Percentiles rank a stretch among this genome's conserved stretches.
Evolutionary conservation across 352 stramenopile genomes (phyloP).

Genomic region (Globisporangium recalcitrans): DNA sequence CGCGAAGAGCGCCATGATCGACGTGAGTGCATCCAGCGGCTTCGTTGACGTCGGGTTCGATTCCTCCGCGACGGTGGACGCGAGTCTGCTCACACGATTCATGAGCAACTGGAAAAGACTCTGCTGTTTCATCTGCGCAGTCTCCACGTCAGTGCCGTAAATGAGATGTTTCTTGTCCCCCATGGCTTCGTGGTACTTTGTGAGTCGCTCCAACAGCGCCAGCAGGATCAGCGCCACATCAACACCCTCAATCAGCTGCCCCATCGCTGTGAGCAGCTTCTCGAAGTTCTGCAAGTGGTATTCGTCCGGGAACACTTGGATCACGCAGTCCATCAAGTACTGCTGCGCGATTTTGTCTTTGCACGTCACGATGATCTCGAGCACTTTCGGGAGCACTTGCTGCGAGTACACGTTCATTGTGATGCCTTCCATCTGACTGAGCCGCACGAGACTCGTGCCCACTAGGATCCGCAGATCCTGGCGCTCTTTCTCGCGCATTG

Average conservation of each 20-base stretch:
- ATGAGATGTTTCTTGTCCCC: conserved; percentile 21
- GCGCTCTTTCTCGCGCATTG: conserved; percentile 72
- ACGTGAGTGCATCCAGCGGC: conserved; percentile 8
- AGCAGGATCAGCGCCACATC: conserved; percentile 90
- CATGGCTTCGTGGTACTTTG: conserved; percentile 77
- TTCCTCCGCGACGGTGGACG: not conserved
- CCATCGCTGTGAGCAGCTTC: conserved; percentile 82
- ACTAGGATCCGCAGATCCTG: conserved; percentile 97
- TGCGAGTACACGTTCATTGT: conserved; percentile 87
- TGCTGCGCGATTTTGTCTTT: conserved; percentile 96
- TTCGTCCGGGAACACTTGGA: conserved; percentile 97
- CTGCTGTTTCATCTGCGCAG: conserved; percentile 12
- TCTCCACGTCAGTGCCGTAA: conserved; percentile 11
- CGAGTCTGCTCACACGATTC: conserved; percentile 11
- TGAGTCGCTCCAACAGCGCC: conserved; percentile 92
- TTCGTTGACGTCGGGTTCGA: conserved; percentile 4
- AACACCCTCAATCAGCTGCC: conserved; percentile 87
- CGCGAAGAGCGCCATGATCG: conserved; percentile 40
- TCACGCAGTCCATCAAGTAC: conserved; percentile 98
- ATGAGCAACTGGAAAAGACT: conserved; percentile 21
- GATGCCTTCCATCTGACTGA: conserved; percentile 95
- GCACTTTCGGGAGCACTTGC: conserved; percentile 85
- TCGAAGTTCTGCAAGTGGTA: conserved; percentile 96
- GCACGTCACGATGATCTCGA: conserved; percentile 94
- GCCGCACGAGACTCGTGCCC: conserved; percentile 94